Evolutionary conservation across 345 rosid genomes (phyloP).

Genomic region (Syzygium aromaticum): DNA sequence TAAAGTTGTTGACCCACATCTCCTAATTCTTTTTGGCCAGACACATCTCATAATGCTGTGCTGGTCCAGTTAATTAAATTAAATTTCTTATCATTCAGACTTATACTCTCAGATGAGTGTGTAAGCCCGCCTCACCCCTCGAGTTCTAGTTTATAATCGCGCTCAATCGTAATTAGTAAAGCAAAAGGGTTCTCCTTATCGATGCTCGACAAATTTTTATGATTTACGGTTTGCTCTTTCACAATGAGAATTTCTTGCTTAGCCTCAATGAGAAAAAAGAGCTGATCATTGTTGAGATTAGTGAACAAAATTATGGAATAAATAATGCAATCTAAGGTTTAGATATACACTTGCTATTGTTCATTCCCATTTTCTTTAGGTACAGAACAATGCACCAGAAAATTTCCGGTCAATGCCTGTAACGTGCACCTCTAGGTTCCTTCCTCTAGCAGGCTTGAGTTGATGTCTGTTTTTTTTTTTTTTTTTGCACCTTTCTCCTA

Average conservation of each 20-base stretch:
- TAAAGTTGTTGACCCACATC: not conserved
- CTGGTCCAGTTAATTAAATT: not conserved
- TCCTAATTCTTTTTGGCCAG: not conserved
- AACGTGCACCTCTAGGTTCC: not conserved
- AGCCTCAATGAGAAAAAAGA: not conserved
- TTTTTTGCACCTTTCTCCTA: not conserved
- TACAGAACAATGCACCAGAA: not conserved
- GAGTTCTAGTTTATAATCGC: not conserved
- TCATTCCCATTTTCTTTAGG: not conserved
- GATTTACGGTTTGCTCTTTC: not conserved
- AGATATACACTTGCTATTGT: not conserved
- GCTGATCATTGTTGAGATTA: not conserved
- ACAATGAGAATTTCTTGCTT: not conserved
- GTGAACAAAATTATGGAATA: not conserved
- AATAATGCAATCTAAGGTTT: not conserved
- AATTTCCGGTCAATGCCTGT: not conserved
- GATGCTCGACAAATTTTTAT: not conserved
- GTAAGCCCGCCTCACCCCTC: not conserved
- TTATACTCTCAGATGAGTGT: not conserved
- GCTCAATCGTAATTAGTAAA: not conserved
- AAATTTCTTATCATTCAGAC: not conserved
- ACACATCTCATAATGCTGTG: not conserved
- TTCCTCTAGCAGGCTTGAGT: not conserved
- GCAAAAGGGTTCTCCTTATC: not conserved
- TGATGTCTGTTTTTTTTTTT: not conserved